Percentiles rank a stretch among this genome's conserved stretches.
These are phyloP conservation scores for Wickerhamomyces pijperi DNA, from an alignment of 805 yeast species.

Conservation along the genomic window DNA sequence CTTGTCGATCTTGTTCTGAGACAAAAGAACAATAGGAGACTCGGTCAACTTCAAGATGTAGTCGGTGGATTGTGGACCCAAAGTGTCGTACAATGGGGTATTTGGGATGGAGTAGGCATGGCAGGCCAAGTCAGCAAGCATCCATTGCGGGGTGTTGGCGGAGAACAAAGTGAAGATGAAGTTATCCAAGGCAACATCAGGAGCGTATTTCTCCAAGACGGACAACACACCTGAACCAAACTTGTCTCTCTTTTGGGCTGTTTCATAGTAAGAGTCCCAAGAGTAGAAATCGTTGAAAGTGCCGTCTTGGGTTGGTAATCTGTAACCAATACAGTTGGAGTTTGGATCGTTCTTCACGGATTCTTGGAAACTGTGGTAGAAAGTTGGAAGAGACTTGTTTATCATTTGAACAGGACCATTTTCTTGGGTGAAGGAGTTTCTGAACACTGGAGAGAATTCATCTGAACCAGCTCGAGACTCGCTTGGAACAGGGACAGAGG, in stretches of 20 bases:
- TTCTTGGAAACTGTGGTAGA: conserved; percentile 32
- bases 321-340: conserved; percentile 34
- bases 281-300: conserved; percentile 30
- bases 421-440: conserved; percentile 26
- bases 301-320: conserved; percentile 23
- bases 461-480: conserved; percentile 15
- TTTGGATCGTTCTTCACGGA: conserved; percentile 26
- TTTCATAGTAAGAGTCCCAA: conserved; percentile 30
- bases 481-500: conserved; percentile 14
- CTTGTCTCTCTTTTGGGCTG: conserved; percentile 30
- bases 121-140: conserved; percentile 57
- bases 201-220: conserved; percentile 27
- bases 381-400: conserved; percentile 35
- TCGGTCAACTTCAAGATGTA: conserved; percentile 53
- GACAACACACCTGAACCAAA: conserved; percentile 47
- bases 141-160: conserved; percentile 58
- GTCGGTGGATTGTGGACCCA: conserved; percentile 49
- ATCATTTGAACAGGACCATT: conserved; percentile 24
- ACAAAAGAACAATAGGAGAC: conserved; percentile 47
- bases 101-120: conserved; percentile 42
- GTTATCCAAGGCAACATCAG: conserved; percentile 19
- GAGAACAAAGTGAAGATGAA: conserved; percentile 49
- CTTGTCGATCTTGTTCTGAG: conserved; percentile 38
- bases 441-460: conserved; percentile 38
- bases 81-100: conserved; percentile 45